Base-by-base conservation (phyloP, 2,329 filamentous ascomycete genomes). In the Cordyceps cateniannulata region DNA sequence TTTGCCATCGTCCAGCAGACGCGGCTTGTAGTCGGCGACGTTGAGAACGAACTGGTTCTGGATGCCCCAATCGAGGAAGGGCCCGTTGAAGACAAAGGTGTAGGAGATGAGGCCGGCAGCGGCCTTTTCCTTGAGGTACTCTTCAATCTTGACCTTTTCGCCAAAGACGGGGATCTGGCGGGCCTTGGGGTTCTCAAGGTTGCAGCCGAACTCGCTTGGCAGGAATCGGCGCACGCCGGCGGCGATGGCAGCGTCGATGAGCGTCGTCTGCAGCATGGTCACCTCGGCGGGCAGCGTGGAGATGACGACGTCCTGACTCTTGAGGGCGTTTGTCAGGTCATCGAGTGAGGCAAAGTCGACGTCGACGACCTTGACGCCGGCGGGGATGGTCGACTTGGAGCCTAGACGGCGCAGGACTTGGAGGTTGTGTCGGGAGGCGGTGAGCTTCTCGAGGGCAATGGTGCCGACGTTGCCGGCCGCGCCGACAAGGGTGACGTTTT, bases 211-310 rank as follows among this genome's bases (percentile, higher is more conserved):
- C 62, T 84, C 81, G 12, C 77, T 77, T 5, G 81, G 80, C 24
- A 84, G 71, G 70, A 83, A 81, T 29, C 80, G 75, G 64, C 79
- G 74, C 4, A 85, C 80, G 16, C 81, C 79, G 4, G 81, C 81
- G 12, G 75, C 74, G 45, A 81, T 74, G 44, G 80, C 76, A 1
- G 81, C 82, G 56, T 84, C 78, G 49, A 83, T 77, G 63, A 84
- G 69, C 27, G 72, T 72, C 27, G 71, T 70, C 64, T 84, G 81
- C 18, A 71, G 69, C 60, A 83, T 79, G 22, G 60, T 22, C 20
- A 59, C 57, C 5, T 57, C 53, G 16, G 79, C 66, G 24, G 73
- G 75, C 35, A 82, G 72, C 1, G 77, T 71, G 16, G 75, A 77
- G 38, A 85, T 66, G 18, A 83, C 73, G 3, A 79, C 82, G 64